phyloP scores from a whole-genome alignment of 257 asterid genomes.

The Solanum dulcamara region DNA sequence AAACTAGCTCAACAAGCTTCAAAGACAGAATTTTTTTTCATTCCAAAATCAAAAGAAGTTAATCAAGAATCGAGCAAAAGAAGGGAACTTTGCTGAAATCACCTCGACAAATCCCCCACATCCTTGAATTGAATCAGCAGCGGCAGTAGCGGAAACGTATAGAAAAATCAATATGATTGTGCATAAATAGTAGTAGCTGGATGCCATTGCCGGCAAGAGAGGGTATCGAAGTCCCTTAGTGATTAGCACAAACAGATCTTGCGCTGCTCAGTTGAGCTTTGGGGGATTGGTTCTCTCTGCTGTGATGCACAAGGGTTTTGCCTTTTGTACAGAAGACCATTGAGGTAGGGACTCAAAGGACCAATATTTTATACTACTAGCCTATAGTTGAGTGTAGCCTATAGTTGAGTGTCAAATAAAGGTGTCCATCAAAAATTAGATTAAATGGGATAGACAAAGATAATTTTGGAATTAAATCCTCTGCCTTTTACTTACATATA shows the following conservation, averaged over 20 bases:
- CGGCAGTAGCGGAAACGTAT: conserved; percentile 4
- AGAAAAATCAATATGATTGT: background rate
- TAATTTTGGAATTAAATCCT: background rate
- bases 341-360: background rate
- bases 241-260: background rate
- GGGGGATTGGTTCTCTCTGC: background rate
- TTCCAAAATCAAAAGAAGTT: background rate
- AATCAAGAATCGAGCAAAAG: background rate
- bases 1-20: background rate
- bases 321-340: background rate
- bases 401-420: background rate
- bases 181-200: background rate
- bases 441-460: background rate
- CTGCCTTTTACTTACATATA: no score
- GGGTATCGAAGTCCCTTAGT: background rate
- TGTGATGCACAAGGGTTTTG: background rate
- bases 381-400: background rate
- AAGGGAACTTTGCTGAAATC: background rate
- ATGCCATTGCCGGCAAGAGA: background rate
- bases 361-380: background rate
- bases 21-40: background rate
- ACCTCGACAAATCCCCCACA: conserved; percentile 99
- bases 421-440: background rate
- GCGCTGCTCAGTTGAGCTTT: background rate
- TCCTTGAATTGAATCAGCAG: conserved; percentile 78